Evolutionary conservation across 768 basidiomycete genomes (phyloP).

Genomic region (Boletus rex-veris): DNA sequence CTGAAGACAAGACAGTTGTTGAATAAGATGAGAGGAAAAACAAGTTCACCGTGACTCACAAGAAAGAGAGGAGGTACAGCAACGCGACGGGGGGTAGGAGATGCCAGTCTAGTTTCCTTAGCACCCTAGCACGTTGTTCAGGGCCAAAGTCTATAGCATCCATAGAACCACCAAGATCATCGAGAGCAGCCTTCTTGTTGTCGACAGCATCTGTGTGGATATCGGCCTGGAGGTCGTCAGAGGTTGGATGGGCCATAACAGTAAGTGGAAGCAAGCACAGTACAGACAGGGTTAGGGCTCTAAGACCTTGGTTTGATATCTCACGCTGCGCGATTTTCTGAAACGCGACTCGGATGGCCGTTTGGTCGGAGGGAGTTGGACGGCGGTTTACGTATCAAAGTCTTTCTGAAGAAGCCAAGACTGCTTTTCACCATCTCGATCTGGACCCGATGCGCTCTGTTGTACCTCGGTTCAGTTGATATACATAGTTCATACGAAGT

Average conservation of each 20-base stretch:
- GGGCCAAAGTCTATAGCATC: background rate
- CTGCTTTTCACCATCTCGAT: too few species aligned
- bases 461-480: too few species aligned
- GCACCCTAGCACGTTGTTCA: background rate
- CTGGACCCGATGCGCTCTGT: too few species aligned
- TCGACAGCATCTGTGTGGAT: background rate
- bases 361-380: background rate
- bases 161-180: background rate
- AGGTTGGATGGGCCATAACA: background rate
- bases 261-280: background rate
- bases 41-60: background rate
- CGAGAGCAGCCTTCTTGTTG: background rate
- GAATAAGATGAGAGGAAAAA: too few species aligned
- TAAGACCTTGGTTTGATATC: background rate
- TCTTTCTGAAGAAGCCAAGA: background rate
- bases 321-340: background rate
- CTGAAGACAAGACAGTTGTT: background rate
- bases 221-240: background rate
- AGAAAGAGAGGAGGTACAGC: background rate
- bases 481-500: too few species aligned
- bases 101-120: background rate
- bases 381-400: background rate
- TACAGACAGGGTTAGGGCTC: background rate
- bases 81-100: background rate
- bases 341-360: background rate